phyloP scores from a whole-genome alignment of 2,329 filamentous ascomycete species.

The Cordyceps cicadae region DNA sequence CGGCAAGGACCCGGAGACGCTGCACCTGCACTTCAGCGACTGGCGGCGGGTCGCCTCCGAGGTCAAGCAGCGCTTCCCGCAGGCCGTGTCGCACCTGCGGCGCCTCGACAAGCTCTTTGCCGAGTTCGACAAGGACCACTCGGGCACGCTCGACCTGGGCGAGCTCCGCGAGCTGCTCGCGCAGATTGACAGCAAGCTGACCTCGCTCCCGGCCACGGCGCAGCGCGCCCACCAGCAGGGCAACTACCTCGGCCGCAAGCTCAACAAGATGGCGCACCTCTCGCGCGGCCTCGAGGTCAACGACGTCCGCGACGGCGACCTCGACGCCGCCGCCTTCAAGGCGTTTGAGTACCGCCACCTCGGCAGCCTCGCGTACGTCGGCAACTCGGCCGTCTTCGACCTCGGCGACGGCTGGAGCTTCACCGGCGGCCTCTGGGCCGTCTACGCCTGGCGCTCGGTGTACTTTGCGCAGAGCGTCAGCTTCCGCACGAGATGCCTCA shows the following conservation, averaged over 20 bases:
- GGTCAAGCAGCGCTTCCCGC: conserved; percentile 83
- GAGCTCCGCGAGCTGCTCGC: conserved; percentile 81
- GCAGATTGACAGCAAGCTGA: conserved; percentile 92
- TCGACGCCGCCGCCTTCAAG: conserved; percentile 88
- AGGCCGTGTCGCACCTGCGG: conserved; percentile 77
- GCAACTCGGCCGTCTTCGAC: conserved; percentile 94
- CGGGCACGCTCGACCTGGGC: conserved; percentile 85
- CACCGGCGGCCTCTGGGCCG: conserved; percentile 78
- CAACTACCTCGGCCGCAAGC: conserved; percentile 82
- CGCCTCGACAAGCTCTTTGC: conserved; percentile 86
- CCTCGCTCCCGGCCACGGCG: conserved; percentile 86
- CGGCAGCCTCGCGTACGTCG: conserved; percentile 87
- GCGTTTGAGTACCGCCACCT: conserved; percentile 92
- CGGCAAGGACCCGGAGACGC: conserved; percentile 79
- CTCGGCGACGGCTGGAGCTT: conserved; percentile 68
- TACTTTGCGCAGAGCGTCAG: conserved; percentile 98
- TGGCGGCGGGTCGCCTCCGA: conserved; percentile 79
- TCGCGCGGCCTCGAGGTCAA: conserved; percentile 70
- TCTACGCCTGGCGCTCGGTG: conserved; percentile 91
- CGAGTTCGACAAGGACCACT: conserved; percentile 87
- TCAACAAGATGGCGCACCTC: conserved; percentile 80
- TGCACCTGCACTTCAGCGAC: conserved; percentile 78
- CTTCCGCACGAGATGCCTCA: conserved; percentile 73
- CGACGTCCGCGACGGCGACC: conserved; percentile 75
- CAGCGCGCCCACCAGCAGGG: conserved; percentile 96